Base-by-base conservation (phyloP, 1,139 yeast genomes). In the Kluyveromyces sp. region DNA sequence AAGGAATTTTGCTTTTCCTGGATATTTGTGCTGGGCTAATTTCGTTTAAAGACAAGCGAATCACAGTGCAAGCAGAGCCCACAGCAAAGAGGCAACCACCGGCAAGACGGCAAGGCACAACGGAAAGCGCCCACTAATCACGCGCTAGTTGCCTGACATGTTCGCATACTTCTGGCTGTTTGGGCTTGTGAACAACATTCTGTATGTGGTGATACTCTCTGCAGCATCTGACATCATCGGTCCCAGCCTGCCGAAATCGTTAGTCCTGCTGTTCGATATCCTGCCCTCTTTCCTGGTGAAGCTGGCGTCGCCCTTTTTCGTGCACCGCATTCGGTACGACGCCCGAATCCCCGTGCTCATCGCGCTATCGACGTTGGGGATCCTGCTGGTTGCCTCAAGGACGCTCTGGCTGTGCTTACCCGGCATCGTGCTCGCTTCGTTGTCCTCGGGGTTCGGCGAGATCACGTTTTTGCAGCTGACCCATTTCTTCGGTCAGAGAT, bases 221-320 rank as follows among this genome's bases (percentile, higher is more conserved):
- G 95, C 97, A 0, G 97, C 97, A 2, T 77, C 85, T 33, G 97
- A 92, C 58, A 68, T 92, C 16, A 96, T 89, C 1, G 96, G 96
- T 0, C 75, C 86, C 0, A 57, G 72, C 15, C 75, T 85, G 0
- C 97, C 97, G 12, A 89, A 92, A 61, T 92, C 95, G 0, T 69
- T 82, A 4, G 95, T 92, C 3, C 67, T 92, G 12, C 65, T 92
- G 46, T 94, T 95, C 0, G 96, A 92, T 60, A 86, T 92, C 30
- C 52, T 85, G 30, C 97, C 98, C 0, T 77, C 96, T 1, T 82
- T 89, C 53, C 29, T 74, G 1, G 66, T 87, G 51, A 92, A 92
- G 60, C 48, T 83, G 7, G 46, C 71, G 0, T 84, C 96, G 0
- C 97, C 97, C 0, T 84, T 88, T 55, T 82, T 79, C 61, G 74